Evolutionary conservation across 2,329 filamentous ascomycete genomes (phyloP), one percentile per base, ranked within the genome.

Genomic region (Graphilbum sp.): DNA sequence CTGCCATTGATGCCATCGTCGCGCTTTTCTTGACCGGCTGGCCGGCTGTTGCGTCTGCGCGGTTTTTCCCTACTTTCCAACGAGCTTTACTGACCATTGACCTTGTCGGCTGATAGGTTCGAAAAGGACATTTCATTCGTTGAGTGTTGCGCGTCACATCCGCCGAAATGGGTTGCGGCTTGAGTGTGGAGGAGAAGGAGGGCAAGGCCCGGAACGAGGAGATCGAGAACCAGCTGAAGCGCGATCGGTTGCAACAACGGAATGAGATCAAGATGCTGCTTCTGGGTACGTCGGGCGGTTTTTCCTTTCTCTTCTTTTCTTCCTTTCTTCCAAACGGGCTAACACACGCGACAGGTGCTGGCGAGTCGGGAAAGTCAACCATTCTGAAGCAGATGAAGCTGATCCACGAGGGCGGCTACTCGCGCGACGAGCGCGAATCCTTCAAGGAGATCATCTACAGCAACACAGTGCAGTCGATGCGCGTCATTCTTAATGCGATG

Each of bases 241-340:
- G 85, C 61, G 90, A 98, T 59, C 92, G 93, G 66, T 83, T 96
- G 83, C 81, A 93, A 71, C 87, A 95, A 68, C 80, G 88, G 54
- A 98, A 98, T 53, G 90, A 98, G 66, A 98, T 98, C 69, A 98
- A 98, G 75, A 96, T 98, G 90, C 71, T 98, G 53, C 74, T 98
- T 54, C 79, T 98, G 54, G 90, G 90, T 95, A 74, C 57, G 78
- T 69, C 12, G 10, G 3, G 8, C 12, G 32, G 27, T 30, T n/a
- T 6, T 12, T 13, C 27, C 10, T 13, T 5, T 30, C 15, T 30
- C 10, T 25, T 7, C 7, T 25, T 12, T 7, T 25, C 23, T 25
- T 7, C 7, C 23, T 7, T 25, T 7, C 23, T 25, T n/a, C n/a
- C n/a, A n/a, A n/a, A n/a, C 7, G 16, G 15, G 25, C 47, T 50